Conservation (phyloP, 2,329 filamentous ascomycete genomes). For the Aspergillus caelatus region DNA sequence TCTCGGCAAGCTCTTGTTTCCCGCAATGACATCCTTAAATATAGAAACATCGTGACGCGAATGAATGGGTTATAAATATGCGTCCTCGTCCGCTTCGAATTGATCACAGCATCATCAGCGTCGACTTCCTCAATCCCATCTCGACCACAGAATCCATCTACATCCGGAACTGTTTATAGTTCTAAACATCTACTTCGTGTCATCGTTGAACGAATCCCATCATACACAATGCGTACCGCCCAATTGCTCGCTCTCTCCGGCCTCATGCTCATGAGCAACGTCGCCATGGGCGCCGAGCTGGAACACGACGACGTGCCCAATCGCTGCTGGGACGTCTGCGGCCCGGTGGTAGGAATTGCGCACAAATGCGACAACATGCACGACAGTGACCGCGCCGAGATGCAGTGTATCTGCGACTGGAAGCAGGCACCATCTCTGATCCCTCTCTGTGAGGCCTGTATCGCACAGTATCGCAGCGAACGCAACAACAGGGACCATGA, state of each 20-base stretch:
- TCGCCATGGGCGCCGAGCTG: slow-evolving; percentile 28
- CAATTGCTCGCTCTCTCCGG: slow-evolving; percentile 27
- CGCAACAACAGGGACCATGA: slow-evolving; percentile 17
- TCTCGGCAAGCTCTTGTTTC: not conserved
- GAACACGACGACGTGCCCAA: slow-evolving; percentile 33
- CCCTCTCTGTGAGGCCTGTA: slow-evolving; percentile 37
- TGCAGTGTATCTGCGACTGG: slow-evolving; percentile 34
- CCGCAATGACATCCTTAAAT: not conserved
- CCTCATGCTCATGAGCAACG: slow-evolving; percentile 27
- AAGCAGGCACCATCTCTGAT: slow-evolving; percentile 27
- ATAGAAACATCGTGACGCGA: not conserved
- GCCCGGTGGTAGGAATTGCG: slow-evolving; percentile 26
- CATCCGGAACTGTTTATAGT: not conserved
- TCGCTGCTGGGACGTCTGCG: slow-evolving; percentile 31
- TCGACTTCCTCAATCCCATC: not conserved
- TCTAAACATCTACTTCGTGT: not conserved
- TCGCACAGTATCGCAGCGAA: slow-evolving; percentile 27
- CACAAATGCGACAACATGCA: slow-evolving; percentile 27
- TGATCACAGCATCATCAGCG: not conserved
- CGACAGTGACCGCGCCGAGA: slow-evolving; percentile 28
- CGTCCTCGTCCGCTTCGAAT: not conserved
- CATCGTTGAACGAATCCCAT: not conserved
- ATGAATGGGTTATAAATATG: not conserved
- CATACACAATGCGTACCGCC: slow-evolving; percentile 24
- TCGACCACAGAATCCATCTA: not conserved